Conservation (phyloP, 2,329 filamentous ascomycete genomes). For the Thelonectria discophora region DNA sequence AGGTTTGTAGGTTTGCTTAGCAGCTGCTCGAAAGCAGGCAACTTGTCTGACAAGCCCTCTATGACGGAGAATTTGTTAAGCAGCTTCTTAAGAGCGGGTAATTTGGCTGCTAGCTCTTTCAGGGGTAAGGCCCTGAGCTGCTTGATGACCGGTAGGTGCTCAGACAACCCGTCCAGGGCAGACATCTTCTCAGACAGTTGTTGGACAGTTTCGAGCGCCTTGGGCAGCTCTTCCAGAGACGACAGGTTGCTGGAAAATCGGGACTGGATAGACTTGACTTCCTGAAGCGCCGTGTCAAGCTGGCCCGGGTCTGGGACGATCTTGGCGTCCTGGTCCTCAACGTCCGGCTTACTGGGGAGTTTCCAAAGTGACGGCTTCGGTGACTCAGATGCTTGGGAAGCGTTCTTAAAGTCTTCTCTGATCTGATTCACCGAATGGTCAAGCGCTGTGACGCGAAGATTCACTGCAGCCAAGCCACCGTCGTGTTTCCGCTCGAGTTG, state of each 20-base stretch:
- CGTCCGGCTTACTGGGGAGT: neutral
- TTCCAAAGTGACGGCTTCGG: neutral
- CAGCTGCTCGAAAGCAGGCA: neutral
- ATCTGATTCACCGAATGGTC: slow-evolving; percentile 5
- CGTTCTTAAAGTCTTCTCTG: neutral
- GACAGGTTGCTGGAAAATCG: neutral
- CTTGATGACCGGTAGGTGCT: neutral
- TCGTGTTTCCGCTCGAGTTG: slow-evolving; percentile 41
- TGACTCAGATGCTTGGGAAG: neutral
- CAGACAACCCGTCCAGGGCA: neutral
- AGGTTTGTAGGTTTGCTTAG: neutral
- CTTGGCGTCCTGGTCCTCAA: slow-evolving; percentile 18
- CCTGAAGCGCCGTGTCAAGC: neutral
- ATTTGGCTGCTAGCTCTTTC: neutral
- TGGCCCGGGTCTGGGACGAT: neutral
- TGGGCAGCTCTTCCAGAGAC: neutral
- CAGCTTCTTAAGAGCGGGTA: neutral
- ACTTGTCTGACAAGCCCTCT: neutral
- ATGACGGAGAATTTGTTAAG: neutral
- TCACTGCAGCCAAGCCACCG: slow-evolving; percentile 15
- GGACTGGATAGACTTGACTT: neutral
- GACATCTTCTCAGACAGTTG: neutral
- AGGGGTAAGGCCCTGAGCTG: neutral
- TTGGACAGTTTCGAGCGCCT: neutral
- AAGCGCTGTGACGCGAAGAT: slow-evolving; percentile 8